These are phyloP conservation scores for Penicillium aurantiogriseum DNA, from an alignment of 2,329 filamentous ascomycete species.

Conservation along the genomic window DNA sequence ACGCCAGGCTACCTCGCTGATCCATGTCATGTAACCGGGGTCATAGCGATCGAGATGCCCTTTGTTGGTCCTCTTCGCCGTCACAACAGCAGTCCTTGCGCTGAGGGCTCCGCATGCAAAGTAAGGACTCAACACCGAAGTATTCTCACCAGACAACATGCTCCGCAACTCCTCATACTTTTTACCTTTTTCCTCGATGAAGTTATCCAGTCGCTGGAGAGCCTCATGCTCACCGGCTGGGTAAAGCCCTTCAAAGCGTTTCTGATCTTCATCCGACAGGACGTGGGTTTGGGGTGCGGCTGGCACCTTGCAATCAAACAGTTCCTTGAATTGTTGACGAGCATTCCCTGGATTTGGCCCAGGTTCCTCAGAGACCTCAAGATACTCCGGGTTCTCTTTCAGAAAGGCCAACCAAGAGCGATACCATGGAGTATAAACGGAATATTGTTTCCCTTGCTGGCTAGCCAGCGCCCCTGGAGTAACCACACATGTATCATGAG, in stretches of 20 bases:
- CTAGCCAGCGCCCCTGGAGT: slow-evolving; percentile 67
- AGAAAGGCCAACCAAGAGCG: slow-evolving; percentile 72
- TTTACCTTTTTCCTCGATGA: slow-evolving; percentile 63
- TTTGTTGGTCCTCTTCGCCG: slow-evolving; percentile 62
- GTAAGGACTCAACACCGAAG: slow-evolving; percentile 70
- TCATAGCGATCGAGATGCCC: slow-evolving; percentile 64
- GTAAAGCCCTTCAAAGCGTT: slow-evolving; percentile 61
- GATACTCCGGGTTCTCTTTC: slow-evolving; percentile 65
- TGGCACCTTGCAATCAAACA: slow-evolving; percentile 65
- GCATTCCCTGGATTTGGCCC: slow-evolving; percentile 53
- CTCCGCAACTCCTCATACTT: slow-evolving; percentile 66
- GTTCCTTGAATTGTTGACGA: slow-evolving; percentile 48
- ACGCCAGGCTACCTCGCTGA: slow-evolving; percentile 79
- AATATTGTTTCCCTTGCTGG: slow-evolving; percentile 73
- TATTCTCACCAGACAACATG: slow-evolving; percentile 60
- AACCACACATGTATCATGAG: slow-evolving; percentile 82
- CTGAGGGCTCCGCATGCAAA: slow-evolving; percentile 67
- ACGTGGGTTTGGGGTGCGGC: slow-evolving; percentile 62
- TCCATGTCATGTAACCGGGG: slow-evolving; percentile 69
- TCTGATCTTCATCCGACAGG: slow-evolving; percentile 58
- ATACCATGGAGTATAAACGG: slow-evolving; percentile 83
- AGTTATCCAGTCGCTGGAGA: slow-evolving; percentile 60
- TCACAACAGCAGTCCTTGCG: slow-evolving; percentile 63
- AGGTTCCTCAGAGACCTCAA: slow-evolving; percentile 62
- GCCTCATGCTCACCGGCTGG: slow-evolving; percentile 76